phyloP scores from a whole-genome alignment of 306 rosid species.

The Castanea crenata region DNA sequence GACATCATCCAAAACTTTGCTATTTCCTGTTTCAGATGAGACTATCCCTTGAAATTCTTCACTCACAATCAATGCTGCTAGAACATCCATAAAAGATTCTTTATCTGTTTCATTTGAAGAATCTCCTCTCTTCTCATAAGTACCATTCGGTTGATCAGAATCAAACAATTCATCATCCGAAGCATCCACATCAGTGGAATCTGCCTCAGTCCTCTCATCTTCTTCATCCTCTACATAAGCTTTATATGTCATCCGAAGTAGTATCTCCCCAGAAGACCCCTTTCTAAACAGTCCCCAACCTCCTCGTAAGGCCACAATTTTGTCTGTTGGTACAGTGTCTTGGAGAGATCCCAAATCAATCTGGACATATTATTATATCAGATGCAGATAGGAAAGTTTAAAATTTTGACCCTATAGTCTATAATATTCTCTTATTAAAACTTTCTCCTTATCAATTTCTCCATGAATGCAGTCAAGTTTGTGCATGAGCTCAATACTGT shows the following conservation, averaged over 20 bases:
- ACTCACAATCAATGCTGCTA: conserved; percentile 92
- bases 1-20: conserved; percentile 51
- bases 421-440: not conserved
- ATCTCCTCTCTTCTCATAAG: conserved; percentile 32
- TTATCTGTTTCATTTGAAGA: conserved; percentile 41
- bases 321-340: conserved; percentile 99
- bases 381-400: not conserved
- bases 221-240: conserved; percentile 99
- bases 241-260: conserved; percentile 89
- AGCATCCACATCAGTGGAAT: conserved; percentile 48
- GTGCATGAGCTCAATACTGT: not conserved
- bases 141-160: conserved; percentile 48
- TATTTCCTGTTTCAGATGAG: conserved; percentile 67
- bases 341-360: conserved; percentile 87
- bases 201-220: conserved; percentile 62
- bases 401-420: conserved; percentile 1
- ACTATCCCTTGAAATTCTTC: conserved; percentile 98
- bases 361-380: conserved; percentile 37
- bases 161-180: conserved; percentile 87
- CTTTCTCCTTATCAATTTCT: not conserved
- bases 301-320: conserved; percentile 71
- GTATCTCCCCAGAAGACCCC: conserved; percentile 84
- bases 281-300: conserved; percentile 77
- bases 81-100: conserved; percentile 92
- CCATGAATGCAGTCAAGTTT: not conserved